Evolutionary conservation across 805 yeast genomes (phyloP).

Genomic region (Saccharomycopsis schoenii): DNA sequence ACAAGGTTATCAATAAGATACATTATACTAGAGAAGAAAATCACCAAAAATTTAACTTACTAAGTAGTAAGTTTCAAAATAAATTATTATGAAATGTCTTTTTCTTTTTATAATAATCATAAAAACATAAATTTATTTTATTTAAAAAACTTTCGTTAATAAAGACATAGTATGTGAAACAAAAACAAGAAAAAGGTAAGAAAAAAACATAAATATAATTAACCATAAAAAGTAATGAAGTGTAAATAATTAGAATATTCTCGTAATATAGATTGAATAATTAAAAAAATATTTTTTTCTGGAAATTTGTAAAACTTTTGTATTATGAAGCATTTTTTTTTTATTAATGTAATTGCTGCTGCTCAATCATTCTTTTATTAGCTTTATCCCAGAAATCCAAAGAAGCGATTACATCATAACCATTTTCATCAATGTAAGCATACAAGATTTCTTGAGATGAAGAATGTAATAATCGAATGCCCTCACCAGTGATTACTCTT

Average conservation of each 20-base stretch:
- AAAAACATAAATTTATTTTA: neutral
- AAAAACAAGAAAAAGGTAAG: neutral
- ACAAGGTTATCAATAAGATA: too few relatives aligned
- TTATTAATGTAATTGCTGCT: neutral
- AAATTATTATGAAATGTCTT: too few relatives aligned
- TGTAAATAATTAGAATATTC: neutral
- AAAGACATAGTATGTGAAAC: neutral
- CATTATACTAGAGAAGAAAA: too few relatives aligned
- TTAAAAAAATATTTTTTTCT: too few relatives aligned
- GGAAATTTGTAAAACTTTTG: too few relatives aligned
- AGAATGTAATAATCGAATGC: constrained; percentile 79
- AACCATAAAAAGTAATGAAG: neutral
- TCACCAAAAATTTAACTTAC: too few relatives aligned
- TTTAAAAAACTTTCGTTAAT: neutral
- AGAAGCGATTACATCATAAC: constrained; percentile 86
- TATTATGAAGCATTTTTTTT: too few relatives aligned
- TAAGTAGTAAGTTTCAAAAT: too few relatives aligned
- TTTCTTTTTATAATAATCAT: too few relatives aligned
- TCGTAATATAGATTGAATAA: too few relatives aligned
- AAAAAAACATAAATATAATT: neutral
- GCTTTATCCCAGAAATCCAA: constrained; percentile 73
- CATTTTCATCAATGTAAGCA: constrained; percentile 83
- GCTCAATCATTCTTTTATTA: constrained; percentile 8
- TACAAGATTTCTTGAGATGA: constrained; percentile 89
- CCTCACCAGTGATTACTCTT: constrained; percentile 86